A percentile compares a stretch with the other conserved stretches of the same genome.
Conservation (phyloP, 1,139 yeast genomes). For the Blastobotrys petasosporus region DNA sequence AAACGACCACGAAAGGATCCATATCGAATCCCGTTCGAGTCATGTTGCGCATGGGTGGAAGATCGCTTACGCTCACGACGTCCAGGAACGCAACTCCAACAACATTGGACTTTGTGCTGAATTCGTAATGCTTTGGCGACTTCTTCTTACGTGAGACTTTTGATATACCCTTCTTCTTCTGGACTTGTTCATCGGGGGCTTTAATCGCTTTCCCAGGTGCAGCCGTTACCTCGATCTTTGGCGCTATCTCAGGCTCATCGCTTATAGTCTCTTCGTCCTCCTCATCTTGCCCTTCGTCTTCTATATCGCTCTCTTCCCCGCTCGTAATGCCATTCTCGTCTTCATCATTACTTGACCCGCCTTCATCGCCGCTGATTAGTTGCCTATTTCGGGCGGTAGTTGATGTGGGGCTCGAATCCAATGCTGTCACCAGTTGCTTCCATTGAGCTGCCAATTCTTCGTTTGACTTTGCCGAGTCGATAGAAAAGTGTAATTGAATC, state of each 20-base stretch:
- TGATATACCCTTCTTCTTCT: not conserved
- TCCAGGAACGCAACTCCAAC: conserved; percentile 75
- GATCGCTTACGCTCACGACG: conserved; percentile 58
- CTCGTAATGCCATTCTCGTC: not conserved
- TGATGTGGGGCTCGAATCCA: not conserved
- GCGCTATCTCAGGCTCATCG: not conserved
- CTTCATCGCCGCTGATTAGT: conserved; percentile 8
- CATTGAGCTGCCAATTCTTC: conserved; percentile 16
- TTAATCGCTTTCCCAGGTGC: not conserved
- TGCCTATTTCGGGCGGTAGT: too few relatives aligned
- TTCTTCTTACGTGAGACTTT: conserved; percentile 1
- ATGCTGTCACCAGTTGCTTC: conserved; percentile 9
- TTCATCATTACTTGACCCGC: not conserved
- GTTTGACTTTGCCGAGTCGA: conserved; percentile 15
- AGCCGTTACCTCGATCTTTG: too few relatives aligned
- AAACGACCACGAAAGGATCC: conserved; percentile 93
- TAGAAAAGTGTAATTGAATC: conserved; percentile 45
- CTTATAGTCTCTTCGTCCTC: conserved; percentile 11
- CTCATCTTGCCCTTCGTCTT: conserved; percentile 16
- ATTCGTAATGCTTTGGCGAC: conserved; percentile 25
- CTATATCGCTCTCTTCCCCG: conserved; percentile 11
- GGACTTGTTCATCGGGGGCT: not conserved
- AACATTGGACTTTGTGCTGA: conserved; percentile 41
- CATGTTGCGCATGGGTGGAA: conserved; percentile 34
- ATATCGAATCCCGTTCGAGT: conserved; percentile 77